phyloP scores from a whole-genome alignment of 306 rosid genomes.

The Cajanus cajan region DNA sequence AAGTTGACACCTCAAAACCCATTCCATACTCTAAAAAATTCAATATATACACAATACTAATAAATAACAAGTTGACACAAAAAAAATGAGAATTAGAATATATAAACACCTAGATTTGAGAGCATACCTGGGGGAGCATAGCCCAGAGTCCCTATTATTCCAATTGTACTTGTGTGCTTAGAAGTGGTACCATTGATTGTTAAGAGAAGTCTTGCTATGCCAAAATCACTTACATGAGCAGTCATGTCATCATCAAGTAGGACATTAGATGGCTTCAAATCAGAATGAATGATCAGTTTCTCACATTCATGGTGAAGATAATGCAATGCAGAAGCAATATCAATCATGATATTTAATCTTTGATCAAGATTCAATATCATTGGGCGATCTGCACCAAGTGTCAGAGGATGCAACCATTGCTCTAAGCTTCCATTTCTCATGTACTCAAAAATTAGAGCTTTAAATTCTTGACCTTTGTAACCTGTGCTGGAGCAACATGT shows the following conservation, averaged over 20 bases:
- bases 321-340: conserved; percentile 24
- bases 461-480: conserved; percentile 34
- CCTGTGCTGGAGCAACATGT: conserved; percentile 33
- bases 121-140: conserved; percentile 29
- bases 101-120: no score
- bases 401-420: conserved; percentile 19
- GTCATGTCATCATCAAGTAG: conserved; percentile 28
- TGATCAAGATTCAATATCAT: not conserved
- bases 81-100: not conserved
- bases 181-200: not conserved
- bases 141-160: conserved; percentile 27
- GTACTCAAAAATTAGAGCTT: conserved; percentile 34
- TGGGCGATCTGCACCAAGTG: not conserved
- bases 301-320: conserved; percentile 31
- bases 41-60: not conserved
- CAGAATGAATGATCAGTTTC: conserved; percentile 23
- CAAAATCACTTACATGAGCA: conserved; percentile 39
- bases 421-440: conserved; percentile 41
- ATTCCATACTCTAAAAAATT: conserved; percentile 34
- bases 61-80: not conserved
- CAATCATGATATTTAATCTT: conserved; percentile 28
- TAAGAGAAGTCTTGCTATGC: conserved; percentile 28
- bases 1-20: conserved; percentile 29
- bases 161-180: conserved; percentile 6
- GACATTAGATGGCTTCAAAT: conserved; percentile 34